Evolutionary conservation across 495 filamentous ascomycete genomes (phyloP), one percentile per base, ranked within the genome.

Genomic region (Sphaerosporella brunnea): DNA sequence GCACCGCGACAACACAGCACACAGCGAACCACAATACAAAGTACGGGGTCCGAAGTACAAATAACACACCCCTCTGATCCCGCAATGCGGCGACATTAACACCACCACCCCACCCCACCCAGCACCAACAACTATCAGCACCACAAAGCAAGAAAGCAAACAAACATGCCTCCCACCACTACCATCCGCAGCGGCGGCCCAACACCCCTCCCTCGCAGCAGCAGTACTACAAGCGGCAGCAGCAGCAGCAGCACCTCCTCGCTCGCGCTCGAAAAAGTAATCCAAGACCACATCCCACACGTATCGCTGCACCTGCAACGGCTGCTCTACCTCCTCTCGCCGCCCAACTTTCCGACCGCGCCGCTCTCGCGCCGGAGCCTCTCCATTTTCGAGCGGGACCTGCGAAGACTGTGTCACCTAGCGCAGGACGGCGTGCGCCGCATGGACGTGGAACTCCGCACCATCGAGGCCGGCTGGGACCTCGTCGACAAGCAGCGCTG

Each of bases 201-300:
- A n/a, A n/a, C n/a, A n/a, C n/a, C n/a, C n/a, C n/a, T n/a, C n/a
- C n/a, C n/a, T n/a, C n/a, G n/a, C n/a, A n/a, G n/a, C n/a, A n/a
- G n/a, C n/a, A n/a, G n/a, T n/a, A n/a, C n/a, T n/a, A n/a, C n/a
- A n/a, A n/a, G n/a, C n/a, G n/a, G n/a, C n/a, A n/a, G n/a, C n/a
- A n/a, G n/a, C n/a, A n/a, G n/a, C 28, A 39, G 36, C 36, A 16
- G n/a, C 36, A 8, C 36, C 36, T 39, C 36, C 5, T 15, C 36
- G 23, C 53, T 56, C 9, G 47, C 52, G 2, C 51, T 56, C 19
- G 53, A 56, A 34, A 56, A 56, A 28, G 53, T 55, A 5, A 56
- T 56, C 36, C 53, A 56, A 26, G 53, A 56, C 21, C 53, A 56
- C 40, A 56, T 56, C 43, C 53, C 53, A 13, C 55, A 40, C 13